Evolutionary conservation across 768 basidiomycete genomes (phyloP), one percentile per base, ranked within the genome.

Genomic region (Hypsizygus marmoreus): DNA sequence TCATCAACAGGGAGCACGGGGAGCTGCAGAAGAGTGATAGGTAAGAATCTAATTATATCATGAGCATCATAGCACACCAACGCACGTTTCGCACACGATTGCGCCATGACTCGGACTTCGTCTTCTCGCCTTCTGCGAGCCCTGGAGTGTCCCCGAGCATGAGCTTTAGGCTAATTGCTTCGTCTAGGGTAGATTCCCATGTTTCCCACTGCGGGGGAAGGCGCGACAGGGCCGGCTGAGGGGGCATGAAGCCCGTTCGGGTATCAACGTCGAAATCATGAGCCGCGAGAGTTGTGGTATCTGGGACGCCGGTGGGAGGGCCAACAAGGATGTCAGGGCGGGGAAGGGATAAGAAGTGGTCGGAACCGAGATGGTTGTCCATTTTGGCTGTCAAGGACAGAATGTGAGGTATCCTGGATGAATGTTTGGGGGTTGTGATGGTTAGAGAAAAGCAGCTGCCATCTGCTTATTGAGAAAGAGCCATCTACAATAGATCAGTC

Each of bases 201-300:
- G 68, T 58, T 33, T 81, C 83, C 80, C 82, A 95, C 43, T 67
- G 61, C 1, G 30, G 45, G 0, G 85, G 82, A 1, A 95, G 74
- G 16, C 86, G 77, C 6, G 67, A 55, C 0, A 86, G 62, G 1
- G 93, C 93, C 0, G 82, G 79, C 11, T 80, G 72, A 0, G 88
- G 85, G 2, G 95, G 89, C 81, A 97, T 86, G 65, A 98, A 97
- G 0, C 95, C 95, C 0, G 92, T 91, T 12, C 82, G 74, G 8
- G 86, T 84, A 62, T 95, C 92, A 49, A 98, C 89, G 62, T 97
- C 93, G 71, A 92, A 98, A 68, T 90, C 88, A 51, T 88, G 84
- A 2, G 84, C 82, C 8, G 81, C 82, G 10, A 53, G 48, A 31
- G 57, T 59, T 20, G 57, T 54, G 31, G 57, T 59, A 50, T 59